Conservation (phyloP, 768 basidiomycete genomes). For the Fomitopsis serialis region DNA sequence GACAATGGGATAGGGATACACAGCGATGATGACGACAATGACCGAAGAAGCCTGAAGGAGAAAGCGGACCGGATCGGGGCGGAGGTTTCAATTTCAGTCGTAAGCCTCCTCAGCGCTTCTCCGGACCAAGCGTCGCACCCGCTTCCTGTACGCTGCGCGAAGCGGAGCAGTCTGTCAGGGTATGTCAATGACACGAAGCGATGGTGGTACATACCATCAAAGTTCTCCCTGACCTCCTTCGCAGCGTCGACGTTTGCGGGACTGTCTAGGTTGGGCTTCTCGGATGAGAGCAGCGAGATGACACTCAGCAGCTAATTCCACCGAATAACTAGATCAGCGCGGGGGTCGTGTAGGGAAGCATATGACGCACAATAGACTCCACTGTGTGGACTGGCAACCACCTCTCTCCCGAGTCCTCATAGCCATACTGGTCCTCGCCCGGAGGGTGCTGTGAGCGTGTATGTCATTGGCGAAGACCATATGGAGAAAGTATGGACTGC, state of each 20-base stretch:
- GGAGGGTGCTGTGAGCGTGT: constrained; percentile 77
- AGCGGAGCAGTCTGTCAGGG: not conserved
- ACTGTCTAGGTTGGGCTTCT: constrained; percentile 86
- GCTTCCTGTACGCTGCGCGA: constrained; percentile 82
- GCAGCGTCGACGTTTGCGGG: constrained; percentile 97
- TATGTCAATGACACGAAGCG: not conserved
- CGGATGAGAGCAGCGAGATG: constrained; percentile 90
- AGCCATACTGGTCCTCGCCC: constrained; percentile 94
- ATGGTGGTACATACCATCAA: constrained; percentile 39
- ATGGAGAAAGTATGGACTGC: not conserved
- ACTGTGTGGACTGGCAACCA: constrained; percentile 98
- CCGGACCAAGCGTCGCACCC: constrained; percentile 85
- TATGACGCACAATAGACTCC: constrained; percentile 78
- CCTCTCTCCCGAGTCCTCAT: constrained; percentile 93
- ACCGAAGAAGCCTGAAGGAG: constrained; percentile 1
- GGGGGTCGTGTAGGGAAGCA: not conserved
- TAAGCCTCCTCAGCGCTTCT: constrained; percentile 86
- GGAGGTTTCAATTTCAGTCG: constrained; percentile 35
- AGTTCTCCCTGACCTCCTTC: constrained; percentile 71
- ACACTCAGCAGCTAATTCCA: constrained; percentile 82
- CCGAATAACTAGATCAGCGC: constrained; percentile 3
- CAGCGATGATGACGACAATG: constrained; percentile 1
- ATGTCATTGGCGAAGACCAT: constrained; percentile 1
- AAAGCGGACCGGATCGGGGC: not conserved
- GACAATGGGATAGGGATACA: not conserved